Base-by-base conservation (phyloP, 345 rosid species). In the Hevea brasiliensis region DNA sequence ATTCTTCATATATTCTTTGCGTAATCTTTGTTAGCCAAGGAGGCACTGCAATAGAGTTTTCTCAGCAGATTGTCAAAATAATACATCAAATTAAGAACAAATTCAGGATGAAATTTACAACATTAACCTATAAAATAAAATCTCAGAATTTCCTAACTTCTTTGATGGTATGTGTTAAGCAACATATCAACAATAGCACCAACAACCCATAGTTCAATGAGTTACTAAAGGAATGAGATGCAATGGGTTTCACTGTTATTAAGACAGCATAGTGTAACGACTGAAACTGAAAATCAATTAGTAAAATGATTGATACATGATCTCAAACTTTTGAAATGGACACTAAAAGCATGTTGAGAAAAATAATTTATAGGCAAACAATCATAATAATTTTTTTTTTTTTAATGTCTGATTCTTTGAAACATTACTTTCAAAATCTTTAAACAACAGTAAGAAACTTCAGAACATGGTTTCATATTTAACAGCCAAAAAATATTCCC, bases 41-140 rank as follows among this genome's bases (percentile, higher is more conserved):
- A 70, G 97, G 97, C 82, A 93, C 98, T 90, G 89, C 68, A 67
- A 82, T n/a, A 78, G 62, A 80, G 60, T 44, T 67, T 26, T 51
- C 23, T 54, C 50, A 74, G 51, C 45, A 68, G 35, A 47, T 68
- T 58, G 14, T 61, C 42, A 59, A 67, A 65, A 40, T n/a, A 18
- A 35, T 13, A 74, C 20, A 35, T 60, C 47, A 50, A 27, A 14
- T 48, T 35, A 62, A 23, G 23, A 61, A 29, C 37, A 13, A 6
- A 56, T 24, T 17, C 7, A 69, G 37, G 18, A 18, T 47, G 21
- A 61, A 72, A 54, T 21, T 13, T 21, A 21, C 27, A 72, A 53
- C n/a, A 51, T 27, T 48, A 8, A 62, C 10, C 15, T 7, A 54
- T 17, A 23, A 8, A 37, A 61, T 62, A 32, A 32, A 2, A 32